These are phyloP conservation scores for Venturia oleaginea DNA, from an alignment of 2,329 filamentous ascomycete genomes.

Conservation along the genomic window DNA sequence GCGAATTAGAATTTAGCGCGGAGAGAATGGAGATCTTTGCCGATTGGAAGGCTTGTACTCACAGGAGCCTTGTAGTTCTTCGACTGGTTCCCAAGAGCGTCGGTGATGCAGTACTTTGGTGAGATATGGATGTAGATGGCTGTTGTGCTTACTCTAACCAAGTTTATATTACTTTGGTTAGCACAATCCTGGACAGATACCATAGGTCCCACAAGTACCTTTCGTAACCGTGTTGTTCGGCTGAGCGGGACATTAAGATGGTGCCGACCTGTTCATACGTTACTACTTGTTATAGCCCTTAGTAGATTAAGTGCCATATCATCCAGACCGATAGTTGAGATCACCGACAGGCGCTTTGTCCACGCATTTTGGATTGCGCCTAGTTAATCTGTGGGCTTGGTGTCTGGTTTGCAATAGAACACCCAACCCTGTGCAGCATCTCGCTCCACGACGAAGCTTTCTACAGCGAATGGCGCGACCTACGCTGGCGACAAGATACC, in stretches of 20 bases:
- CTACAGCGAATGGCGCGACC: not conserved
- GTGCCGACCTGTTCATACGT: not conserved
- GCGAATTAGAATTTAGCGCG: too few species aligned
- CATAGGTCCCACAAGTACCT: not conserved
- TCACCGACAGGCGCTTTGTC: not conserved
- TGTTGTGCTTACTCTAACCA: slow-evolving; percentile 26
- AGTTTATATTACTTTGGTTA: not conserved
- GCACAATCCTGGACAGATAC: not conserved
- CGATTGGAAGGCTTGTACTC: slow-evolving; percentile 19
- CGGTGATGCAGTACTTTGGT: slow-evolving; percentile 52
- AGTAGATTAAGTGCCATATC: not conserved
- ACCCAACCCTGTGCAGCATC: not conserved
- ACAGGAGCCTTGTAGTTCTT: slow-evolving; percentile 18
- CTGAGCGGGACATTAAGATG: slow-evolving; percentile 8
- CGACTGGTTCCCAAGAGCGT: slow-evolving; percentile 19
- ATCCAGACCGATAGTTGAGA: not conserved
- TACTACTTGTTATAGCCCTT: not conserved
- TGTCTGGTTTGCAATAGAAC: not conserved
- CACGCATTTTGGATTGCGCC: not conserved
- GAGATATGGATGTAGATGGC: slow-evolving; percentile 51
- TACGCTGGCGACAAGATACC: not conserved
- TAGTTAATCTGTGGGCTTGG: not conserved
- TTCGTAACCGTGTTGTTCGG: not conserved
- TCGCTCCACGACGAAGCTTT: not conserved
- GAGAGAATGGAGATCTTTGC: too few species aligned